Conservation (phyloP, 225 moss, liverwort and hornwort species). For the Ulota crispa region DNA sequence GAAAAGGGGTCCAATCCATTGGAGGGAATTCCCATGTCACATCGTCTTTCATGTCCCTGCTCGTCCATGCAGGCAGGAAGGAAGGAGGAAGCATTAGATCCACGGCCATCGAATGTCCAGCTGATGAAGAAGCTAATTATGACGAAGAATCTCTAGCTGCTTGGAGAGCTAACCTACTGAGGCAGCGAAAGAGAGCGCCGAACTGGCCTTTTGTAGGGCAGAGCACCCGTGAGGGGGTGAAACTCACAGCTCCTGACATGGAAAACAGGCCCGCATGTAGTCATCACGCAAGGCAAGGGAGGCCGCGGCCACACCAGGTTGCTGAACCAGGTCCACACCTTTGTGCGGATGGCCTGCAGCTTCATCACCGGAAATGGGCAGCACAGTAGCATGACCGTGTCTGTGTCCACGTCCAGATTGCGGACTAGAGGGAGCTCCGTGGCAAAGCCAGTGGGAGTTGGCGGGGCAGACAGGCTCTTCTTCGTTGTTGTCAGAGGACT, state of each 20-base stretch:
- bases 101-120: background rate
- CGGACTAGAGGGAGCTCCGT: background rate
- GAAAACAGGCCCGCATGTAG: background rate
- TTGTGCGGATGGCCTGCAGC: background rate
- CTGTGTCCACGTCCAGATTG: background rate
- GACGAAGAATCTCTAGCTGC: no score
- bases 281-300: conserved; percentile 6
- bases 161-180: background rate
- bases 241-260: background rate
- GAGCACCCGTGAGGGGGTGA: background rate
- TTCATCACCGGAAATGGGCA: background rate
- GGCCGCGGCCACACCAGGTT: background rate
- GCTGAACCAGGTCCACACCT: background rate
- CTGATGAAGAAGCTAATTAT: background rate
- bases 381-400: background rate
- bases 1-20: no score
- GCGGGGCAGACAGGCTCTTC: background rate
- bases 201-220: background rate
- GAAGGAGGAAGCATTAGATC: no score
- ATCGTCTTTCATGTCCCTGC: no score
- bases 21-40: no score
- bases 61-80: no score
- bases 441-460: background rate
- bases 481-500: background rate
- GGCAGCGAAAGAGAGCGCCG: background rate